Conservation (phyloP, 2,329 filamentous ascomycete species). For the Akanthomyces uredinophilus region DNA sequence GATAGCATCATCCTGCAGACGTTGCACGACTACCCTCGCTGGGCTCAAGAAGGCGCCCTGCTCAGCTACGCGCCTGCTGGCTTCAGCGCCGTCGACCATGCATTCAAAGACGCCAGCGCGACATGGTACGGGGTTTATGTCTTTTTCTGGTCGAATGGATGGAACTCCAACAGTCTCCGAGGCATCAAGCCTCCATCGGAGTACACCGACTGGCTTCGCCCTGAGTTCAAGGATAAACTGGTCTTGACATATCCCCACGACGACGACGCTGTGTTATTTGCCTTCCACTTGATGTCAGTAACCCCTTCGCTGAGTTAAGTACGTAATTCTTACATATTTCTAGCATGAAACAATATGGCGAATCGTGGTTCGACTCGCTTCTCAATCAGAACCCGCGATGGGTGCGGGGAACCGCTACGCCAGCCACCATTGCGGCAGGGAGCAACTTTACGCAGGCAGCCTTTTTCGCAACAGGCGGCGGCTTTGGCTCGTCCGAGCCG, state of each 20-base stretch:
- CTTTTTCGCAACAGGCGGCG: constrained; percentile 28
- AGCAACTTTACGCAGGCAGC: constrained; percentile 27
- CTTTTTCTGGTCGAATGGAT: constrained; percentile 33
- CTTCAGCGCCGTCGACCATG: constrained; percentile 38
- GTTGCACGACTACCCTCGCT: constrained; percentile 46
- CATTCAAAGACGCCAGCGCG: constrained; percentile 39
- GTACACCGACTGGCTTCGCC: constrained; percentile 40
- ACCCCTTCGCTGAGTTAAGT: no score
- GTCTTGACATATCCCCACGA: constrained; percentile 53
- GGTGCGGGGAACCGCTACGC: constrained; percentile 47
- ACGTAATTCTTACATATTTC: background rate
- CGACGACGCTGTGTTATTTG: constrained; percentile 50
- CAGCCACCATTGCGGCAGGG: constrained; percentile 28
- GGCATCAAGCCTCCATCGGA: constrained; percentile 30
- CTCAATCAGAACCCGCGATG: constrained; percentile 45
- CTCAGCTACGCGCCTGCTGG: constrained; percentile 44
- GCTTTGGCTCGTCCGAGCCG: constrained; percentile 17
- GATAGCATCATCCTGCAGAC: constrained; percentile 48
- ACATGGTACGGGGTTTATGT: constrained; percentile 38
- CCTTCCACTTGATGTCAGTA: constrained; percentile 43
- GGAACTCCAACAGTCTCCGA: constrained; percentile 31
- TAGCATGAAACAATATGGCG: constrained; percentile 37
- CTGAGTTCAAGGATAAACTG: constrained; percentile 49
- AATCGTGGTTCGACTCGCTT: constrained; percentile 42
- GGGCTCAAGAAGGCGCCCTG: constrained; percentile 42